Percentiles rank a stretch among this genome's conserved stretches.
phyloP scores from a whole-genome alignment of 163 green algal species.

The Chlorella variabilis region DNA sequence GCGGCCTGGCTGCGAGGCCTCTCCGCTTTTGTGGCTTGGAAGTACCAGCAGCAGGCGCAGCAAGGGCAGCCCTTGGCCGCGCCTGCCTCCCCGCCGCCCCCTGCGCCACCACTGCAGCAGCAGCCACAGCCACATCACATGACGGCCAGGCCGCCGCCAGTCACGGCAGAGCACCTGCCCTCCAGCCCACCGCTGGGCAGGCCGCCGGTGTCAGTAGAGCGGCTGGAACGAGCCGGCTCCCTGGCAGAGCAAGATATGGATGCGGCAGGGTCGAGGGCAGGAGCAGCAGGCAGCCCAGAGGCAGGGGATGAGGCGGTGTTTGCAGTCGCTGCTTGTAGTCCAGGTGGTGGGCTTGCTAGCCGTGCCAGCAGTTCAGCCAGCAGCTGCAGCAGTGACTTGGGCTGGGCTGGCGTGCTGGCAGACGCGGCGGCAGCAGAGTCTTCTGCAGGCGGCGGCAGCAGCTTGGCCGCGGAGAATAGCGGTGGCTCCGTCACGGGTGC shows the following conservation, averaged over 20 bases:
- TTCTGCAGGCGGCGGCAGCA: background rate
- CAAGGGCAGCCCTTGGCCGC: background rate
- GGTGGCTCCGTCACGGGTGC: background rate
- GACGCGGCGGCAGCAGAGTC: background rate
- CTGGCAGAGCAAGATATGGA: no score
- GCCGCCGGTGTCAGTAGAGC: slow-evolving; percentile 1
- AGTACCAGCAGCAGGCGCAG: slow-evolving; percentile 9
- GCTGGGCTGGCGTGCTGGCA: slow-evolving; percentile 21
- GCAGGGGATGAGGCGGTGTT: no score
- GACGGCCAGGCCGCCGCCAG: no score
- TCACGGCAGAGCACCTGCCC: no score
- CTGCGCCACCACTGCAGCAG: background rate
- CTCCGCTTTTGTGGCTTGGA: slow-evolving; percentile 25
- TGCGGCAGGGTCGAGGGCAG: no score
- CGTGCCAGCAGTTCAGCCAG: slow-evolving; percentile 17
- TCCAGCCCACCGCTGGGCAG: no score
- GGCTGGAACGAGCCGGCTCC: background rate
- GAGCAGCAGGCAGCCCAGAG: no score
- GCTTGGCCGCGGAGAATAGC: background rate
- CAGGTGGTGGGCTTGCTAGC: no score
- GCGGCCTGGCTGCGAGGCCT: slow-evolving; percentile 22
- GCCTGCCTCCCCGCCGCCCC: background rate
- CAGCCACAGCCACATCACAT: background rate
- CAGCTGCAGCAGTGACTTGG: slow-evolving; percentile 17
- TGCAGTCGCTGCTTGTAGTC: no score